Evolutionary conservation across 129 eudicot species (phyloP), one percentile per base, ranked within the genome.

Genomic region (Scalesia atractyloides): DNA sequence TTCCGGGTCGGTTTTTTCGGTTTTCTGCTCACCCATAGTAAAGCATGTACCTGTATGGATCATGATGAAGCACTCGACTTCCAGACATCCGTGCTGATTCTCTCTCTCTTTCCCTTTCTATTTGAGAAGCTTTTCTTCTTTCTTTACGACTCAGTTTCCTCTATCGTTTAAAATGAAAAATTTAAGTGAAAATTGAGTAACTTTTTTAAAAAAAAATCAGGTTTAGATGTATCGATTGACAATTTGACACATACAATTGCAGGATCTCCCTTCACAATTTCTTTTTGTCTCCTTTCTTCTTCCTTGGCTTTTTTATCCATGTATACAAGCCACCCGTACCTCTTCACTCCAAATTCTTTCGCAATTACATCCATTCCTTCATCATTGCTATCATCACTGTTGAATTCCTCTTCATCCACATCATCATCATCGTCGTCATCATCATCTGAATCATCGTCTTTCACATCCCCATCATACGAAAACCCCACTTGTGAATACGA

Each of bases 251-350:
- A 63, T 90, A 94, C 99, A 76, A 90, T 86, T 60, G 99, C 84
- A 72, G 99, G 99, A 76, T 94, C 99, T 73, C 99, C 99, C 78
- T 90, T 94, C 77, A 94, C 88, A 24, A 86, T 84, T 88, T 94
- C 97, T 72, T 90, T 90, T 78, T 94, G 99, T 84, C 88, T 94
- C 82, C 83, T 88, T 83, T 83, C 96, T 82, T 94, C 99, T 78
- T 90, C 97, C 75, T 94, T 94, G 39, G 97, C 96, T 90, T 84
- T 94, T 77, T 94, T 94, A 77, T 94, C 99, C 99, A 88, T 94
- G 81, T 83, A 94, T 8, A 90, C 94, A 62, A 94, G 96, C 99
- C 99, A 94, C 72, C 99, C 99, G 66, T 88, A 94, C 79, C 99
- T 86, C 84, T 94, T 94, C 80, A 94, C 99, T 30, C 99, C 99